Conservation (phyloP, 208 protist genomes). For the Trypanosoma grayi region DNA sequence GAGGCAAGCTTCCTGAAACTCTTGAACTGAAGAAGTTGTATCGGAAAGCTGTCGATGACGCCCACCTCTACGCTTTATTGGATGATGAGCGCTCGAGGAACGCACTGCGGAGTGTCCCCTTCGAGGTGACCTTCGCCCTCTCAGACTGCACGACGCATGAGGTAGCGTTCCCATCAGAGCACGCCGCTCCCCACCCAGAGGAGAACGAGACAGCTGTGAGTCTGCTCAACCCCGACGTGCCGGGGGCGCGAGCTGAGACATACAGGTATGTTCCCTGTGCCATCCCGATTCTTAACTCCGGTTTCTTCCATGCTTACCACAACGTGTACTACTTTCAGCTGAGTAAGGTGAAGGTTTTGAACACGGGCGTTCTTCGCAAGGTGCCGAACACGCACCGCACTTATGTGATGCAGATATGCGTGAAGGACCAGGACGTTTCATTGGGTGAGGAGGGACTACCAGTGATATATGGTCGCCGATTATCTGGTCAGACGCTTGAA, state of each 20-base stretch:
- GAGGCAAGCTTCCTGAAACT: conserved; percentile 19
- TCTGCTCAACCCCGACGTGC: conserved; percentile 66
- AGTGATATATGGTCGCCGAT: conserved; percentile 75
- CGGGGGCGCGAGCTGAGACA: conserved; percentile 44
- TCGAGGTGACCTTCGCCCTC: conserved; percentile 58
- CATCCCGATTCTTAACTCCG: conserved; percentile 80
- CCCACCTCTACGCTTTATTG: conserved; percentile 49
- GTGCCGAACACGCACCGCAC: conserved; percentile 72
- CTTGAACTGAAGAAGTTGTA: conserved; percentile 43
- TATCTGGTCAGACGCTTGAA: conserved; percentile 68
- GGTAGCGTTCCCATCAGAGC: conserved; percentile 58
- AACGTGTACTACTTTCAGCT: conserved; percentile 86
- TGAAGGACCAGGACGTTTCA: conserved; percentile 74
- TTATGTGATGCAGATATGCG: conserved; percentile 73
- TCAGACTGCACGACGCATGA: conserved; percentile 61
- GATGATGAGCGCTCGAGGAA: conserved; percentile 39
- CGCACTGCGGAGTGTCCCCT: conserved; percentile 50
- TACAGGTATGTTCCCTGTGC: conserved; percentile 77
- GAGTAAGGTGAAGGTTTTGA: conserved; percentile 52
- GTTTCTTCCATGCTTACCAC: conserved; percentile 85
- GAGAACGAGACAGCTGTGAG: conserved; percentile 84
- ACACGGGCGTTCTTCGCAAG: conserved; percentile 52
- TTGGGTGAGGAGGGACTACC: conserved; percentile 60
- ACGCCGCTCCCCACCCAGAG: conserved; percentile 41
- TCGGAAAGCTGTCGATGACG: conserved; percentile 50